Evolutionary conservation across 139 green algal species (phyloP).

Genomic region (Chlorella sp.): DNA sequence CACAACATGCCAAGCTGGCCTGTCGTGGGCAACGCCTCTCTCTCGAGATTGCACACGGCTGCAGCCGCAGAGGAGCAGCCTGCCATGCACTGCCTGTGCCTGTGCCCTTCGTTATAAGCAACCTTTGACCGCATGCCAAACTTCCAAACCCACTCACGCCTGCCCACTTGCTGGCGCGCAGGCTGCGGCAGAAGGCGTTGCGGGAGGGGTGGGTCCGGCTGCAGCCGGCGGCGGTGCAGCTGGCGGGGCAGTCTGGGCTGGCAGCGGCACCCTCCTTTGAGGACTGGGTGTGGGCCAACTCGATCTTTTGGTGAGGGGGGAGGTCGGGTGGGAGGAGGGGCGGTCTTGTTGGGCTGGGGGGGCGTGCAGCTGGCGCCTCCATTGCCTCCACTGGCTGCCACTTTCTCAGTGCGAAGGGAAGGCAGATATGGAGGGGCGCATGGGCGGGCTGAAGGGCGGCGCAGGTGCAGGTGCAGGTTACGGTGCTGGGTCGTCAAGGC

Average conservation of each 20-base stretch:
- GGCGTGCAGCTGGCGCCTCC: not conserved
- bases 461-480: no score
- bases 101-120: not conserved
- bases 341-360: not conserved
- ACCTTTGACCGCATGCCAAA: not conserved
- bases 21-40: no score
- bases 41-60: not conserved
- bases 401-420: no score
- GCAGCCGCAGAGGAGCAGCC: not conserved
- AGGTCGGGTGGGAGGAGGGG: not conserved
- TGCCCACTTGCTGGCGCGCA: conserved; percentile 9
- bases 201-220: conserved; percentile 41
- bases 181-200: conserved; percentile 50
- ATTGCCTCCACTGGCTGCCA: not conserved
- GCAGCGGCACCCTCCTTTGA: conserved; percentile 48
- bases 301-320: conserved; percentile 51
- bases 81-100: no score
- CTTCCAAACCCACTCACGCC: not conserved
- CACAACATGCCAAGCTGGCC: no score
- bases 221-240: conserved; percentile 37
- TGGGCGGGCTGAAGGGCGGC: no score
- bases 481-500: no score
- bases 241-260: conserved; percentile 36
- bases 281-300: conserved; percentile 80
- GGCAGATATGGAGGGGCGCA: no score